phyloP scores from a whole-genome alignment of 2,329 filamentous ascomycete species.

The Penicillium sp. region DNA sequence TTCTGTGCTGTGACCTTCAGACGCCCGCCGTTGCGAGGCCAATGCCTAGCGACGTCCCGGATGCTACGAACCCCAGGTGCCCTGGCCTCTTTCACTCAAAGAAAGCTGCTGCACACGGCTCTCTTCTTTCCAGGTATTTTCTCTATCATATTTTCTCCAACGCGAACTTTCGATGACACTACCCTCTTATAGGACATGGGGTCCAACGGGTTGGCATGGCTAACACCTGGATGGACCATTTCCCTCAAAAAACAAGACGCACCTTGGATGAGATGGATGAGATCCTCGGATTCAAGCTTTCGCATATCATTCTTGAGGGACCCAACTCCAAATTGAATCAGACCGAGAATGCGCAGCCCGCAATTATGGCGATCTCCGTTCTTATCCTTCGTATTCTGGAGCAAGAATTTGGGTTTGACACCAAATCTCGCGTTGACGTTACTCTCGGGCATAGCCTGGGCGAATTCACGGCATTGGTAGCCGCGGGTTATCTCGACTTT shows the following conservation, averaged over 20 bases:
- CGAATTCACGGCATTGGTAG: constrained; percentile 88
- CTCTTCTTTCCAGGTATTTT: constrained; percentile 51
- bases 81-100: constrained; percentile 9
- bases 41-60: neutral
- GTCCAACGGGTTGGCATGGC: constrained; percentile 90
- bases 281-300: constrained; percentile 72
- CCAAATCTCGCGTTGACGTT: constrained; percentile 72
- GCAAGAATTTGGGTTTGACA: constrained; percentile 76
- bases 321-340: constrained; percentile 75
- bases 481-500: constrained; percentile 77
- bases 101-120: constrained; percentile 41
- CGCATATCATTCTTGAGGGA: constrained; percentile 75
- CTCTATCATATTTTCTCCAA: neutral
- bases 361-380: constrained; percentile 93
- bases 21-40: constrained; percentile 3
- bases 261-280: constrained; percentile 85
- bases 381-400: constrained; percentile 87
- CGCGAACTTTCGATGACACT: constrained; percentile 14
- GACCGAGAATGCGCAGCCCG: constrained; percentile 87
- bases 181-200: constrained; percentile 67
- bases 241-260: constrained; percentile 74
- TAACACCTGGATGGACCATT: constrained; percentile 80
- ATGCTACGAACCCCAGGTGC: neutral
- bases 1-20: constrained; percentile 13
- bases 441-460: constrained; percentile 88